Evolutionary conservation across 148 eudicot genomes (phyloP).

Genomic region (Pharnaceum exiguum): DNA sequence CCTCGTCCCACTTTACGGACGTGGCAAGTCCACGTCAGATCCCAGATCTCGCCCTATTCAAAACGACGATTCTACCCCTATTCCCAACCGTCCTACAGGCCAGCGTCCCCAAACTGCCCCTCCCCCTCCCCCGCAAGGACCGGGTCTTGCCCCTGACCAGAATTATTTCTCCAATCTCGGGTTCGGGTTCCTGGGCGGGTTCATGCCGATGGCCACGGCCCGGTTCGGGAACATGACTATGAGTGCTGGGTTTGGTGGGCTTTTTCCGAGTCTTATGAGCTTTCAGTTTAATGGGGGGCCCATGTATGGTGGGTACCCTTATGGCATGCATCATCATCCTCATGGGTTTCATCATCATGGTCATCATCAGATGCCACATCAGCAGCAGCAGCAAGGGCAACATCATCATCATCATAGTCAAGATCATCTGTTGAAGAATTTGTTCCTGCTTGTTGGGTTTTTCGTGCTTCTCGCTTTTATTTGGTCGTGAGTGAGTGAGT

Average conservation of each 20-base stretch:
- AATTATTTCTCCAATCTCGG: constrained; percentile 37
- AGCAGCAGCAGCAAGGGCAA: not conserved
- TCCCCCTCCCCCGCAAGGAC: constrained; percentile 25
- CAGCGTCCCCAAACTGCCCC: constrained; percentile 72
- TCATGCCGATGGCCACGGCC: constrained; percentile 55
- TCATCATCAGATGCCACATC: constrained; percentile 7
- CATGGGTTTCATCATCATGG: constrained; percentile 13
- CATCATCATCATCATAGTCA: constrained; percentile 22
- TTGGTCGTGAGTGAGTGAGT: constrained; percentile 19
- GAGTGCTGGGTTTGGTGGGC: constrained; percentile 61
- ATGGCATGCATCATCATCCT: constrained; percentile 36
- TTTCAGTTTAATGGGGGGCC: constrained; percentile 48
- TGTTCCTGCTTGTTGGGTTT: constrained; percentile 34
- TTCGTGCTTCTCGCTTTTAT: constrained; percentile 31
- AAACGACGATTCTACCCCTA: constrained; percentile 42
- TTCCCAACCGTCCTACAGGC: constrained; percentile 64
- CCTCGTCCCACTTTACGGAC: constrained; percentile 70
- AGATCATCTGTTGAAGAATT: constrained; percentile 37
- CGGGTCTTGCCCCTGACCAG: constrained; percentile 25
- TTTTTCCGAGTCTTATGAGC: constrained; percentile 42
- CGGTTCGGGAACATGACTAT: constrained; percentile 52
- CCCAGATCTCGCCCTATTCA: constrained; percentile 58
- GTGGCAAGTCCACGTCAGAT: constrained; percentile 56
- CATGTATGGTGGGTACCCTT: constrained; percentile 42
- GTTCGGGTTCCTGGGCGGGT: constrained; percentile 54